Percentiles rank a stretch among this genome's conserved stretches.
Evolutionary conservation across 1,284 basidiomycete species (phyloP).

Genomic region (Trichosporon sp.): DNA sequence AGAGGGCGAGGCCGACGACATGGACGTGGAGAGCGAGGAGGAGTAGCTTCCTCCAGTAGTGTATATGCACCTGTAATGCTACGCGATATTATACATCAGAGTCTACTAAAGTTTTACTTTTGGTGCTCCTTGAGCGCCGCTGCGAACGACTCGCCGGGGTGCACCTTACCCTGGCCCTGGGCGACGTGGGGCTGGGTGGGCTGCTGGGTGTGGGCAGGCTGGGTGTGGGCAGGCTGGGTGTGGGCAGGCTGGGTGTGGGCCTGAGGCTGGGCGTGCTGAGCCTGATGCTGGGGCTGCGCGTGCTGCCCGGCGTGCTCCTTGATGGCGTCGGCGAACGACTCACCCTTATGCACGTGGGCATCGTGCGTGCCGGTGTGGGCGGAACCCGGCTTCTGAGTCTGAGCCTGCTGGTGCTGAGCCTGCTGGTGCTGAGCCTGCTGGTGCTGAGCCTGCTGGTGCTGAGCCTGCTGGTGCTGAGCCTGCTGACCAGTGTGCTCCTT

Average conservation of each 20-base stretch:
- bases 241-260: not conserved
- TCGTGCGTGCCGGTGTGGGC: too few species aligned
- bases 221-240: not conserved
- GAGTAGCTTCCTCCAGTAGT: conserved; percentile 23
- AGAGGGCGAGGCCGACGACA: conserved; percentile 22
- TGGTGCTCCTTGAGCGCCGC: not conserved
- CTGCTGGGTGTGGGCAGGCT: not conserved
- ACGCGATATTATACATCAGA: not conserved
- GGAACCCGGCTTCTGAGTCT: too few species aligned
- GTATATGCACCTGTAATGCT: not conserved
- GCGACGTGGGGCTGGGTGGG: not conserved
- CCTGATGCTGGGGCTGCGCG: not conserved
- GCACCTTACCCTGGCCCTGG: not conserved
- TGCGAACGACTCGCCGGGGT: not conserved
- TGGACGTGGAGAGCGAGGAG: conserved; percentile 48
- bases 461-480: not conserved
- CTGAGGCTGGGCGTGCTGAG: not conserved
- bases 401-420: too few species aligned
- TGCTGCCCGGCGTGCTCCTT: not conserved
- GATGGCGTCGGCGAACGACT: not conserved
- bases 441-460: not conserved
- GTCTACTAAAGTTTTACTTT: not conserved
- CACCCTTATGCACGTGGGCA: not conserved
- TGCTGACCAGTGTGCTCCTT: not conserved
- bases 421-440: not conserved